Evolutionary conservation across 2,329 filamentous ascomycete genomes (phyloP).

Genomic region (Botryosphaeria agaves): DNA sequence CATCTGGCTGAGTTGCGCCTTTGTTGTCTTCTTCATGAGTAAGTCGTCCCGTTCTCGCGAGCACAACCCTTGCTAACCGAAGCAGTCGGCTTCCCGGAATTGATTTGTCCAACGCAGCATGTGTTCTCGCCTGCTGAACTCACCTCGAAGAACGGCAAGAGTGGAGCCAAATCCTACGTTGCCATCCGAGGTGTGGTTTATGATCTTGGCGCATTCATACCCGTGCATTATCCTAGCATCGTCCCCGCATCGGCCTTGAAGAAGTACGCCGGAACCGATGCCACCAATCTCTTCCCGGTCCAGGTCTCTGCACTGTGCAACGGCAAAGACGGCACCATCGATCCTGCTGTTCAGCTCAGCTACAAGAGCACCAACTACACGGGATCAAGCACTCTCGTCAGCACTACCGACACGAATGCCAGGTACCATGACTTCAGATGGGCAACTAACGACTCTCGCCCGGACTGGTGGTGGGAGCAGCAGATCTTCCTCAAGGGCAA

Average conservation of each 20-base stretch:
- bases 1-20: conserved; percentile 73
- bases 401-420: conserved; percentile 51
- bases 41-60: conserved; percentile 4
- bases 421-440: conserved; percentile 87
- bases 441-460: conserved; percentile 63
- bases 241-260: conserved; percentile 44
- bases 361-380: conserved; percentile 64
- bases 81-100: conserved; percentile 54
- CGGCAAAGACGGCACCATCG: conserved; percentile 49
- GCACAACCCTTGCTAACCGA: conserved; percentile 6
- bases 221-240: conserved; percentile 60
- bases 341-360: conserved; percentile 64
- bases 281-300: conserved; percentile 78
- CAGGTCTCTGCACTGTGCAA: conserved; percentile 87
- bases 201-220: conserved; percentile 56
- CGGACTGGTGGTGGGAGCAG: conserved; percentile 86
- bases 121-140: conserved; percentile 72
- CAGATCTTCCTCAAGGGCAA: conserved; percentile 60
- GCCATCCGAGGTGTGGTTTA: conserved; percentile 84
- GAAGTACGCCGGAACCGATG: conserved; percentile 74
- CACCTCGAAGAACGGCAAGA: conserved; percentile 53
- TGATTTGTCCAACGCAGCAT: conserved; percentile 84
- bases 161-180: conserved; percentile 46
- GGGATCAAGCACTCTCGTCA: conserved; percentile 47
- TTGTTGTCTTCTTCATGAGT: conserved; percentile 71